These are phyloP conservation scores for Pyrenopolyporus hunteri DNA, from an alignment of 495 filamentous ascomycete species.

Conservation along the genomic window DNA sequence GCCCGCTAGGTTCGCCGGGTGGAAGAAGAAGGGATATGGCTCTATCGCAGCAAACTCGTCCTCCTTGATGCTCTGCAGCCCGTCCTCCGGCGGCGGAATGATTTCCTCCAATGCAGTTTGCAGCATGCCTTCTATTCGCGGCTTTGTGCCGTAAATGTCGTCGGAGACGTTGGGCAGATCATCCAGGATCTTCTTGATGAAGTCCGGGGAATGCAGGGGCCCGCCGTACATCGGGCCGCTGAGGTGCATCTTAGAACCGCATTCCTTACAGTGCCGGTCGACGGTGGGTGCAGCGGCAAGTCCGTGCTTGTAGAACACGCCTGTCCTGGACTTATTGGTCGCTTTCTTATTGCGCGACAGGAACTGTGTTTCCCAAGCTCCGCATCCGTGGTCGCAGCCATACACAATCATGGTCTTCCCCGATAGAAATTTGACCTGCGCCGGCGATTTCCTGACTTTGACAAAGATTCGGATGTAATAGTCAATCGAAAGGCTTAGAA, in stretches of 20 bases:
- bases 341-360: conserved; percentile 68
- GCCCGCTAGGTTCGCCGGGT: conserved; percentile 71
- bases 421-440: conserved; percentile 84
- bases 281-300: conserved; percentile 71
- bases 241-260: conserved; percentile 83
- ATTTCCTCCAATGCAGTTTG: conserved; percentile 81
- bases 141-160: conserved; percentile 74
- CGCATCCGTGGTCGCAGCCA: conserved; percentile 87
- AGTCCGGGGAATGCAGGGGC: conserved; percentile 80
- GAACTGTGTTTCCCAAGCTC: conserved; percentile 80
- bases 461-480: conserved; percentile 95
- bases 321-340: conserved; percentile 70
- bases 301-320: conserved; percentile 73
- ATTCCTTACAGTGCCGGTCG: conserved; percentile 73
- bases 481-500: conserved; percentile 91
- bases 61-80: conserved; percentile 42
- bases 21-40: conserved; percentile 83
- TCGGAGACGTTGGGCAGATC: conserved; percentile 65
- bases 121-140: conserved; percentile 89
- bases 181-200: conserved; percentile 76
- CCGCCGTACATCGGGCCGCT: conserved; percentile 95
- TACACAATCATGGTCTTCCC: conserved; percentile 93
- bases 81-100: conserved; percentile 46
- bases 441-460: conserved; percentile 75
- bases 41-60: conserved; percentile 65